Evolutionary conservation across 1,139 yeast genomes (phyloP), one percentile per base, ranked within the genome.

Genomic region (Kodamaea sp.): DNA sequence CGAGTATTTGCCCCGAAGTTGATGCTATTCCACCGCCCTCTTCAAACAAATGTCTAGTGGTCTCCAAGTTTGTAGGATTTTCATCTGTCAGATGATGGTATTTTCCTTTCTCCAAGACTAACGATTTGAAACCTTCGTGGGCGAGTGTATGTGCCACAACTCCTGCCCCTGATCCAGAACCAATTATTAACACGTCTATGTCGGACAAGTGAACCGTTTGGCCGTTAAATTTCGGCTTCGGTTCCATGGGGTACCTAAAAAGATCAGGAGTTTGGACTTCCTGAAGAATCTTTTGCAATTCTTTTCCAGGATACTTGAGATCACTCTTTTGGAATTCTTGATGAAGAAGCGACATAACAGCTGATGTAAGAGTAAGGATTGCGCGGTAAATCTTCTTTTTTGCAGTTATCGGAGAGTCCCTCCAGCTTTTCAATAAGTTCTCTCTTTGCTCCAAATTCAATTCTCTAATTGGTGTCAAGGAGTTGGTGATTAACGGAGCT

Each of bases 121-220:
- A 58, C 15, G 73, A 68, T 23, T 56, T 62, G 46, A 51, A 59
- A 8, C 82, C 82, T 22, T 61, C 64, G 9, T 62, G 54, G 4
- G 74, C 57, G 34, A 78, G 63, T 4, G 76, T 63, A 32, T 72
- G 70, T 3, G 81, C 81, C 0, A 66, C 74, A 1, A 77, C 83
- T 6, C 82, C 81, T 1, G 80, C 77, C 4, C 81, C 80, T 12
- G 76, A 59, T 2, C 83, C 83, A 4, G 80, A 72, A 4, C 83
- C 83, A 31, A 78, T 61, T 29, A 78, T 63, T 16, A 75, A 57
- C 4, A 62, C 80, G 43, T 76, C 73, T 28, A 65, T 50, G 15
- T 65, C 59, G 3, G 70, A 66, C 29, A 69, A 43, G 31, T 60
- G 51, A 31, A 70, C 51, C 37, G 61, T 70, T 13, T 53, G 38